Percentiles rank a stretch among this genome's conserved stretches.
Evolutionary conservation across 1,139 yeast species (phyloP).

Genomic region (Eremothecium cymbalariae): DNA sequence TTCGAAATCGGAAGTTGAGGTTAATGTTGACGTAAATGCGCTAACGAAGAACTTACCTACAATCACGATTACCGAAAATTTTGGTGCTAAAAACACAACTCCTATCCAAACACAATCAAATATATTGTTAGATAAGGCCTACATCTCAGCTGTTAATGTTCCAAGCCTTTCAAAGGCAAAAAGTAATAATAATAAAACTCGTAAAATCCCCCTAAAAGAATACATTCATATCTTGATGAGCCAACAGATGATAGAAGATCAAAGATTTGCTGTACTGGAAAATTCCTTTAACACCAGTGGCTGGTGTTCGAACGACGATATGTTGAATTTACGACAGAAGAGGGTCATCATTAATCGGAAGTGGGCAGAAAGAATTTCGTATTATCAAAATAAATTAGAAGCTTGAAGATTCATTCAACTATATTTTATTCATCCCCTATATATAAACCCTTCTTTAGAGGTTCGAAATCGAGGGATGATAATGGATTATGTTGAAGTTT

Average conservation of each 20-base stretch:
- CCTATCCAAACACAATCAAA: slow-evolving; percentile 21
- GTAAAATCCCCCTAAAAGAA: slow-evolving; percentile 20
- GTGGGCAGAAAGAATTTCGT: slow-evolving; percentile 28
- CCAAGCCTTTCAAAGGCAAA: slow-evolving; percentile 7
- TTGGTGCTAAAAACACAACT: slow-evolving; percentile 15
- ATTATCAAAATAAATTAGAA: slow-evolving; percentile 19
- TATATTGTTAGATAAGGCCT: slow-evolving; percentile 18
- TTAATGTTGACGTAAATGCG: slow-evolving; percentile 20
- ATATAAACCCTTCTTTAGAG: too few species aligned
- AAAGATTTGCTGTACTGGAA: slow-evolving; percentile 22
- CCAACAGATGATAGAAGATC: slow-evolving; percentile 24
- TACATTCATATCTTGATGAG: slow-evolving; percentile 20
- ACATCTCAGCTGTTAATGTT: slow-evolving; percentile 7
- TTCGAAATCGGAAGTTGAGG: slow-evolving; percentile 10
- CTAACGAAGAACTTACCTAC: slow-evolving; percentile 19
- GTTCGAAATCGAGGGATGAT: too few species aligned
- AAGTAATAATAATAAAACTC: slow-evolving; percentile 12
- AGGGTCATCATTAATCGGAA: slow-evolving; percentile 22
- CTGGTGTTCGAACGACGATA: slow-evolving; percentile 26
- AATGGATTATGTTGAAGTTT: too few species aligned
- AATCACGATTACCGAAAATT: slow-evolving; percentile 22
- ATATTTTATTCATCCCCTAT: too few species aligned
- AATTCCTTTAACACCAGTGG: slow-evolving; percentile 22
- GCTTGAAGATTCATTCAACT: too few species aligned
- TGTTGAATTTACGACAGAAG: slow-evolving; percentile 20